phyloP scores from a whole-genome alignment of 805 yeast genomes.

The Suhomyces sp. region DNA sequence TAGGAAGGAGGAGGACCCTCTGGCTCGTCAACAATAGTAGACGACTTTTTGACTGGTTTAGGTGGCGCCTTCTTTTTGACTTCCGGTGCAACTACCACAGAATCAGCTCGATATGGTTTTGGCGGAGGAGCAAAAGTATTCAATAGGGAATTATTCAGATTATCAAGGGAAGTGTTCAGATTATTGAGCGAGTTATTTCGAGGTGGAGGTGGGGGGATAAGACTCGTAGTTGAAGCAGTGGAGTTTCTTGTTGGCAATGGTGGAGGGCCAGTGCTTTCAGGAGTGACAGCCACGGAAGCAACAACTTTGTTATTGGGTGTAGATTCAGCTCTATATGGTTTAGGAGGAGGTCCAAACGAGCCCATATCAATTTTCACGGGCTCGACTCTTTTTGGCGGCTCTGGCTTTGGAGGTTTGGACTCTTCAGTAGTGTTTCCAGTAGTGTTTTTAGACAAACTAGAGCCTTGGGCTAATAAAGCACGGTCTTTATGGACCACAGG shows the following conservation, averaged over 20 bases:
- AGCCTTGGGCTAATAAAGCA: constrained; percentile 6
- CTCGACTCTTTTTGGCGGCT: constrained; percentile 12
- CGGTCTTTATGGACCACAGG: constrained; percentile 39
- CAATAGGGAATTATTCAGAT: no score
- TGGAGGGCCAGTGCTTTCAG: constrained; percentile 2
- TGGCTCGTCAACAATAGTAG: background rate
- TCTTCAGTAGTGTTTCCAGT: background rate
- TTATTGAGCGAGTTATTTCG: background rate
- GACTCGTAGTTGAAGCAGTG: background rate
- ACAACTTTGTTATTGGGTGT: background rate
- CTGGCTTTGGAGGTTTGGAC: constrained; percentile 5
- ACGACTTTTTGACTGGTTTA: constrained; percentile 37
- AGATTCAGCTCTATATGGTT: constrained; percentile 17
- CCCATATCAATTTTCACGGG: constrained; percentile 32
- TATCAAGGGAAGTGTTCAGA: no score
- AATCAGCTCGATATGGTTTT: background rate
- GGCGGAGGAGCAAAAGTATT: constrained; percentile 1
- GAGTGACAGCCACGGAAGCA: background rate
- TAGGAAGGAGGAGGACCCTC: constrained; percentile 23
- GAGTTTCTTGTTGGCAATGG: background rate
- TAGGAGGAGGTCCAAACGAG: constrained; percentile 47
- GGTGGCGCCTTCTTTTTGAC: constrained; percentile 39
- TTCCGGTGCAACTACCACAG: background rate
- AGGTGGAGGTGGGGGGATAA: background rate
- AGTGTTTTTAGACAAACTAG: background rate